Base-by-base conservation (phyloP, 352 stramenopile genomes). In the Blastocystis sp. region DNA sequence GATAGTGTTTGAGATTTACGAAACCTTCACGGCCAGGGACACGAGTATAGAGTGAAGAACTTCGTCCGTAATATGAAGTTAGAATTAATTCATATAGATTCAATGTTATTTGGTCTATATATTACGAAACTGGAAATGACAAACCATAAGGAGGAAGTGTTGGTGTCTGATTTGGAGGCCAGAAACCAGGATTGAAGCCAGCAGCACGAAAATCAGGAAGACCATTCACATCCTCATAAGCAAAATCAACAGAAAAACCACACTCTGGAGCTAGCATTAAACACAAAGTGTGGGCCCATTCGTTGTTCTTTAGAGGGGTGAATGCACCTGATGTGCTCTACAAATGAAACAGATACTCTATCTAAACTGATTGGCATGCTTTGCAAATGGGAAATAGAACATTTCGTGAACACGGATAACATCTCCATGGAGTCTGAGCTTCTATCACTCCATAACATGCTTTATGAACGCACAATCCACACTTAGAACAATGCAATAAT, bases 371-470 rank as follows among this genome's bases (percentile, higher is more conserved):
- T 24, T 66, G 33, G 17, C 73, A 84, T 22, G 68, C 37, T 22
- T 42, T 37, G 30, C 73, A 84, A 0, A 22, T 84, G 0, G 73
- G 73, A 24, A 5, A 37, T 44, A 27, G 17, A 6, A 69, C 17
- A 44, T 48, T 22, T 19, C 48, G 7, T 22, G n/a, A 44, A 44
- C 73, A 84, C 11, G 22, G 27, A 17, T 58, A 40, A 64, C 73
- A 84, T 5, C 19, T 15, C 73, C 73, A 84, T 17, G 53, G 37
- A 66, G 11, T 19, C 5, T 44, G 33, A 22, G 17, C 11, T 24
- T 35, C 33, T n/a, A 69, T 64, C 22, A 84, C 59, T 66, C 73
- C 73, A 27, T 84, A 84, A 24, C 73, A 84, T n/a, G 37, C 27
- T 48, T 53, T 84, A 35, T 84, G 73, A 24, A 64, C 53, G n/a